A percentile compares a stretch with the other conserved stretches of the same genome.
Conservation (phyloP, 495 filamentous ascomycete species). For the Trichoderma gamsii region DNA sequence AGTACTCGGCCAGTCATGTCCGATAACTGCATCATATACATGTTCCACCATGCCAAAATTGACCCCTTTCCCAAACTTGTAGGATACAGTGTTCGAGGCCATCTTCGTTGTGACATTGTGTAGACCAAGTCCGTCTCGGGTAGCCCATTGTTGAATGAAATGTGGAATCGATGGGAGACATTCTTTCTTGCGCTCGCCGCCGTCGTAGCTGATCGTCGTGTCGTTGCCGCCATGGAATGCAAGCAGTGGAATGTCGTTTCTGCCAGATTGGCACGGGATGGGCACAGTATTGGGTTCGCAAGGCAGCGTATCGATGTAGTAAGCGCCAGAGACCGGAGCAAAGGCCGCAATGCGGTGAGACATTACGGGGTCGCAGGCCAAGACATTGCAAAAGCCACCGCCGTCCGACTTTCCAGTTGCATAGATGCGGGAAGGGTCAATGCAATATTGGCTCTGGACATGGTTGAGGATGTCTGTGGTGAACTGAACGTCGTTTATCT, state of each 20-base stretch:
- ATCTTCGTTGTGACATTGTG: constrained; percentile 22
- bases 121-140: constrained; percentile 27
- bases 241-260: constrained; percentile 33
- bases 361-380: constrained; percentile 40
- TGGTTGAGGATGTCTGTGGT: constrained; percentile 38
- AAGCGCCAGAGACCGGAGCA: constrained; percentile 28
- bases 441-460: constrained; percentile 37
- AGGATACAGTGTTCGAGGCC: background rate
- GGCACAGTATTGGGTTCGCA: constrained; percentile 16
- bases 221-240: constrained; percentile 41
- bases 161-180: constrained; percentile 29
- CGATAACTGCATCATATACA: constrained; percentile 21
- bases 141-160: constrained; percentile 31
- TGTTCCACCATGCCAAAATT: constrained; percentile 18
- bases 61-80: background rate
- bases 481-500: constrained; percentile 18
- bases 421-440: constrained; percentile 41
- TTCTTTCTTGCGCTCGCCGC: constrained; percentile 22
- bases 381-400: constrained; percentile 41
- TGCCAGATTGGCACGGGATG: constrained; percentile 29
- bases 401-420: constrained; percentile 49
- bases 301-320: constrained; percentile 18
- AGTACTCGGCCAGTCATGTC: constrained; percentile 37
- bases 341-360: constrained; percentile 37
- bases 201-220: constrained; percentile 25